Percentiles rank a stretch among this genome's conserved stretches.
Conservation (phyloP, 768 basidiomycete genomes). For the Crepidotus variabilis region DNA sequence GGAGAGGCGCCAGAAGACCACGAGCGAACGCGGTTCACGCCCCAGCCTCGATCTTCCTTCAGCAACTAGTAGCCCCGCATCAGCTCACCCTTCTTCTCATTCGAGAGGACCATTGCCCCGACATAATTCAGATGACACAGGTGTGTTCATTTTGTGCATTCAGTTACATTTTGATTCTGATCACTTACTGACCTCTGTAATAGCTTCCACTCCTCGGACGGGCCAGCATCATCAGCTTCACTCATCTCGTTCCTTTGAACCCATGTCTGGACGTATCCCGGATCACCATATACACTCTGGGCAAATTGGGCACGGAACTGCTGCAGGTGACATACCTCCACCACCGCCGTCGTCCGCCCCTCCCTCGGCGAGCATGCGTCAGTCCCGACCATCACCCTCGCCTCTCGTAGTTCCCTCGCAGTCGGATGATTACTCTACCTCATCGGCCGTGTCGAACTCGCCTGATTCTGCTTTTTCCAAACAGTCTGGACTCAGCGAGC, state of each 20-base stretch:
- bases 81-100: slow-evolving; percentile 9
- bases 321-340: slow-evolving; percentile 11
- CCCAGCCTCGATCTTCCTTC: slow-evolving; percentile 25
- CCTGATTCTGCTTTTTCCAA: slow-evolving; percentile 25
- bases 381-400: slow-evolving; percentile 30
- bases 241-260: slow-evolving; percentile 39
- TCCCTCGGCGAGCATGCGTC: slow-evolving; percentile 23
- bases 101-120: slow-evolving; percentile 22
- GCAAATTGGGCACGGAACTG: slow-evolving; percentile 4
- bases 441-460: slow-evolving; percentile 26
- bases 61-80: slow-evolving; percentile 11
- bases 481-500: slow-evolving; percentile 8
- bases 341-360: slow-evolving; percentile 17
- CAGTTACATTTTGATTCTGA: slow-evolving; percentile 1
- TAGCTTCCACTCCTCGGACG: slow-evolving; percentile 24
- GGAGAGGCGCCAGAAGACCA: slow-evolving; percentile 26
- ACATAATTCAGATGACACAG: slow-evolving; percentile 36
- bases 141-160: slow-evolving; percentile 21
- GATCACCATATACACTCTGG: slow-evolving; percentile 22
- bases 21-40: slow-evolving; percentile 22
- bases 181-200: slow-evolving; percentile 9
- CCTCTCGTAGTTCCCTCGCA: slow-evolving; percentile 38
- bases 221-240: slow-evolving; percentile 27
- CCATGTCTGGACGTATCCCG: slow-evolving; percentile 24
- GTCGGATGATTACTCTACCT: slow-evolving; percentile 27